Conservation (phyloP, 345 rosid species). For the Anastatica hierochuntica region DNA sequence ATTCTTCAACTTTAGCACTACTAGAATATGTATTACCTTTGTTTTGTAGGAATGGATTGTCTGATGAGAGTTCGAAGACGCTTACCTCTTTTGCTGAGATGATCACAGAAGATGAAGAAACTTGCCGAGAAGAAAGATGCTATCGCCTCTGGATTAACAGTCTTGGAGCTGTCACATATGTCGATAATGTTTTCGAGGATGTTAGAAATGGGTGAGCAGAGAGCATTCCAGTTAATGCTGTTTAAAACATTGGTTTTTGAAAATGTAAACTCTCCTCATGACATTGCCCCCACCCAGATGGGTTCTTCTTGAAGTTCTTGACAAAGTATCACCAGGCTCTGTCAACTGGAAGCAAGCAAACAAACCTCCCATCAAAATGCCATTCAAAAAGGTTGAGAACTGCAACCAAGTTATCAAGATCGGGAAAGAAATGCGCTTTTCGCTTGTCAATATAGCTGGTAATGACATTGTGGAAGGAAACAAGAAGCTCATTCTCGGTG, state of each 20-base stretch:
- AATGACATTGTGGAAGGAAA: constrained; percentile 87
- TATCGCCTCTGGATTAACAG: constrained; percentile 90
- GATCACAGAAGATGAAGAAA: constrained; percentile 75
- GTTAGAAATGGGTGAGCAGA: constrained; percentile 68
- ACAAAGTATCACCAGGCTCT: constrained; percentile 55
- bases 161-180: constrained; percentile 55
- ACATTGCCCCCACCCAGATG: constrained; percentile 47
- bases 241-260: too few species aligned
- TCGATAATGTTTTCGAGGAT: constrained; percentile 75
- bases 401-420: constrained; percentile 74
- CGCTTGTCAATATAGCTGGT: constrained; percentile 86
- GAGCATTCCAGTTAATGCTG: not conserved
- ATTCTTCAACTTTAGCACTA: not conserved
- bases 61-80: constrained; percentile 39
- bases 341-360: constrained; percentile 78
- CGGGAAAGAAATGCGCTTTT: constrained; percentile 64
- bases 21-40: not conserved
- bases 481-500: constrained; percentile 73
- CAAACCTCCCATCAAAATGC: constrained; percentile 93
- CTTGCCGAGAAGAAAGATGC: constrained; percentile 83
- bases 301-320: constrained; percentile 79
- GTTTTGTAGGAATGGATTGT: constrained; percentile 59
- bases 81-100: constrained; percentile 49
- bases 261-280: not conserved
- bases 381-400: constrained; percentile 82